phyloP scores from a whole-genome alignment of 2,329 filamentous ascomycete species.

The Lachnellula occidentalis region DNA sequence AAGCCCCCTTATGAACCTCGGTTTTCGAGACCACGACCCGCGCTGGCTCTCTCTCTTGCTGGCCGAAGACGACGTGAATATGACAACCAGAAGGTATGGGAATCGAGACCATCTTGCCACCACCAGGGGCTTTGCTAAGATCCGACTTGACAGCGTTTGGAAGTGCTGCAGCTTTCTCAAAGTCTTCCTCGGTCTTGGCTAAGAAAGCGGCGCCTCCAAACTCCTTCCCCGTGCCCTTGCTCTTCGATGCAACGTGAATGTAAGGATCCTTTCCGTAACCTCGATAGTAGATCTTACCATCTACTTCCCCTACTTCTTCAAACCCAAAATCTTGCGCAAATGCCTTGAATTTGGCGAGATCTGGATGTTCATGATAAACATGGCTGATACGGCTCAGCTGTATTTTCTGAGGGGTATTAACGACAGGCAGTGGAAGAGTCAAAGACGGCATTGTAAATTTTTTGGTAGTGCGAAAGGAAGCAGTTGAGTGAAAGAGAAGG shows the following conservation, averaged over 20 bases:
- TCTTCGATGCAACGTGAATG: not conserved
- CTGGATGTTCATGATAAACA: too few species aligned
- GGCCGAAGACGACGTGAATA: conserved; percentile 2
- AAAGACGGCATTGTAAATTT: not conserved
- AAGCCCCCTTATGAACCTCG: not conserved
- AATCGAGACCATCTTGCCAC: conserved; percentile 8
- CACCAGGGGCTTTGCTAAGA: conserved; percentile 1
- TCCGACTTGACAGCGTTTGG: conserved; percentile 7
- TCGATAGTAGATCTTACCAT: not conserved
- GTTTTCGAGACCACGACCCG: too few species aligned
- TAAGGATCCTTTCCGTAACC: conserved; percentile 10
- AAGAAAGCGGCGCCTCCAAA: conserved; percentile 10
- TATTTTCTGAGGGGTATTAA: not conserved
- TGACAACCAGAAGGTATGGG: not conserved
- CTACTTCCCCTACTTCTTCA: too few species aligned
- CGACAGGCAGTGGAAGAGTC: not conserved
- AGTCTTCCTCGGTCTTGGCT: conserved; percentile 6
- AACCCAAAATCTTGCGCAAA: too few species aligned
- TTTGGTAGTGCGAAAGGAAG: too few species aligned
- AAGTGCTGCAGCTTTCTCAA: conserved; percentile 3
- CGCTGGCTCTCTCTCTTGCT: too few species aligned
- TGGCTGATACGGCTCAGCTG: too few species aligned
- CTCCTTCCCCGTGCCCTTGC: not conserved
- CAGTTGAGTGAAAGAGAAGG: too few species aligned
- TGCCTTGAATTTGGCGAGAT: too few species aligned